Evolutionary conservation across 208 protist species (phyloP).

Genomic region (Trypanosomatidae sp.): DNA sequence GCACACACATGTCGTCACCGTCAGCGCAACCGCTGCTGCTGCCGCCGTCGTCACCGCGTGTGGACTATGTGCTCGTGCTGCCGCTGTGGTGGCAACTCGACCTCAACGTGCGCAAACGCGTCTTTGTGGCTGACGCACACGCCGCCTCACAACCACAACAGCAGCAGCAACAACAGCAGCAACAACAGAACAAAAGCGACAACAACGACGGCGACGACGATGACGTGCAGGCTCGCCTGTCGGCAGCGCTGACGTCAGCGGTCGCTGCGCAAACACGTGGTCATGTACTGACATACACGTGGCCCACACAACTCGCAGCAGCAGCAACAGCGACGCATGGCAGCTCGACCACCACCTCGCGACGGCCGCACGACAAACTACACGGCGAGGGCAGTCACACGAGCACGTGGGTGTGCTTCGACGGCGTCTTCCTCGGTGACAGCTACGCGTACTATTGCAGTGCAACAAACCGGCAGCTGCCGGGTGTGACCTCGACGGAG

Average conservation of each 20-base stretch:
- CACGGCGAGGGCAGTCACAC: not conserved
- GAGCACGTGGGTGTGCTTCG: constrained; percentile 54
- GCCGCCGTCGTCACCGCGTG: not conserved
- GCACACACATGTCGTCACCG: not conserved
- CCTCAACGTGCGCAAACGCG: constrained; percentile 39
- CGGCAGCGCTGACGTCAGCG: not conserved
- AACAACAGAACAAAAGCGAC: not conserved
- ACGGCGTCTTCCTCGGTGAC: constrained; percentile 62
- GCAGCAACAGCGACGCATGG: not conserved
- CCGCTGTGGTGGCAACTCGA: constrained; percentile 77
- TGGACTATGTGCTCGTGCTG: constrained; percentile 77
- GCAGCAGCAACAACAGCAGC: not conserved
- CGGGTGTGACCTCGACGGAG: constrained; percentile 69
- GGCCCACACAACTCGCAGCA: not conserved
- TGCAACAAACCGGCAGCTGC: constrained; percentile 54
- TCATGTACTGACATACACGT: not conserved
- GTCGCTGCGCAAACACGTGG: not conserved
- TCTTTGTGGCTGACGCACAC: constrained; percentile 20
- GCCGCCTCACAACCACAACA: not conserved
- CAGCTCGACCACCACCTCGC: constrained; percentile 3
- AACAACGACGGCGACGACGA: not conserved
- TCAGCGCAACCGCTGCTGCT: no score
- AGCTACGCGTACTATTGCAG: constrained; percentile 81
- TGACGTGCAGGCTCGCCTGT: not conserved
- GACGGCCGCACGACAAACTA: no score